Base-by-base conservation (phyloP, 768 basidiomycete species). In the Rhodotorula kratochvilovae region DNA sequence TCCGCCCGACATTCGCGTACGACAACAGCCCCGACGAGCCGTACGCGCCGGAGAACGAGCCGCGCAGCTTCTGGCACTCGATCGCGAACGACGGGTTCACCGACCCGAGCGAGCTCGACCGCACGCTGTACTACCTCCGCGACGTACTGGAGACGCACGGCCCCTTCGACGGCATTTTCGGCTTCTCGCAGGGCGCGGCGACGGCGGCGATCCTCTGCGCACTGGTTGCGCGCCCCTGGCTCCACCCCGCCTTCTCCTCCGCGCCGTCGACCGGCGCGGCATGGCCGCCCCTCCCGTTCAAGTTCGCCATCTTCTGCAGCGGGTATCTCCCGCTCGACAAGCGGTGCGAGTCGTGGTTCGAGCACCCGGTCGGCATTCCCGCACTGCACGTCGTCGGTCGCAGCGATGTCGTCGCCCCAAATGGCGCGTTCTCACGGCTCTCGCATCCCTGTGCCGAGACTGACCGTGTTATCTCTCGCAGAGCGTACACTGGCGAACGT, bases 91-190 rank as follows among this genome's bases (percentile, higher is more conserved):
- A 53, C 27, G 50, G 35, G 7, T 53, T 63, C 61, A 8, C 4
- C 23, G 48, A 55, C 39, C 23, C 31, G 29, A 1, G 15, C 29
- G 63, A 65, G 43, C 61, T 68, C 53, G 61, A 56, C 15, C 29
- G 6, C 27, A n/a, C 56, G 2, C 29, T 68, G 25, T 2, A 3
- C 12, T 58, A 63, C 35, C 46, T 68, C 0, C 55, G 61, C 13
- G 4, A 19, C 1, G 29, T 63, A 0, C 33, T 62, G 2, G 61
- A 63, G 48, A 39, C 35, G 4, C 13, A 63, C 11, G 67, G 61
- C 11, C 61, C 67, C 4, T 58, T 68, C 29, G 67, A 68, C 55
- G 67, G 45, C 61, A 33, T 68, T 13, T 43, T 46, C 7, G 67
- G 61, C 2, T 68, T 68, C 56, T 42, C 35, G 4, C 45, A 48